Percentiles rank a stretch among this genome's conserved stretches.
Conservation (phyloP, 163 green algal species). For the Chlamydomonas reinhardtii region DNA sequence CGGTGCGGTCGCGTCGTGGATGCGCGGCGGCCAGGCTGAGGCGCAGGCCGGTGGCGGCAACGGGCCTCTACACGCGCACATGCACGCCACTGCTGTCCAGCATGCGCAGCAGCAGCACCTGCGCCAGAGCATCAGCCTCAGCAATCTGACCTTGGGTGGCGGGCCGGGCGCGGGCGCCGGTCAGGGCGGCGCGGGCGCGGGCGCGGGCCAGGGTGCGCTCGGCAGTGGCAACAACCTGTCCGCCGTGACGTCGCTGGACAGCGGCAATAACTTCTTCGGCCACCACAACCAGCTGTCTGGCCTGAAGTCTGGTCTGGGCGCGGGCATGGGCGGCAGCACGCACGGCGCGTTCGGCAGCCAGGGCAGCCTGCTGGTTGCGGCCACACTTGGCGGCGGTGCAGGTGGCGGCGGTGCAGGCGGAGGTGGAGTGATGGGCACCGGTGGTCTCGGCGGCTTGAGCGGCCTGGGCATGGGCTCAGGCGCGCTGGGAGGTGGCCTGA, state of each 20-base stretch:
- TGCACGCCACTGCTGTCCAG: neutral
- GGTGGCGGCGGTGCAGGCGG: neutral
- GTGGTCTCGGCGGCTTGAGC: neutral
- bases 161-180: neutral
- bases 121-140: slow-evolving; percentile 34
- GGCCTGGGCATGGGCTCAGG: slow-evolving; percentile 7
- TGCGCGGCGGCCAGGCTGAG: slow-evolving; percentile 31
- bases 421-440: neutral
- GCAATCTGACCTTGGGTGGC: slow-evolving; percentile 12
- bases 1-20: neutral
- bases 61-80: neutral
- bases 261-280: slow-evolving; percentile 13
- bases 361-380: slow-evolving; percentile 21
- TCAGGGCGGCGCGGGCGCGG: neutral
- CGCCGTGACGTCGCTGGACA: neutral
- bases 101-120: slow-evolving; percentile 30
- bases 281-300: slow-evolving; percentile 27
- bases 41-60: neutral
- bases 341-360: slow-evolving; percentile 41
- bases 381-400: neutral
- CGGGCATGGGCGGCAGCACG: neutral
- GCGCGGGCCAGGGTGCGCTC: neutral
- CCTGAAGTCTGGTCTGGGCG: neutral
- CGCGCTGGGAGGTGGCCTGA: slow-evolving; percentile 15
- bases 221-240: neutral